phyloP scores from a whole-genome alignment of 176 grass and related monocot genomes.

The Juncus effusus region DNA sequence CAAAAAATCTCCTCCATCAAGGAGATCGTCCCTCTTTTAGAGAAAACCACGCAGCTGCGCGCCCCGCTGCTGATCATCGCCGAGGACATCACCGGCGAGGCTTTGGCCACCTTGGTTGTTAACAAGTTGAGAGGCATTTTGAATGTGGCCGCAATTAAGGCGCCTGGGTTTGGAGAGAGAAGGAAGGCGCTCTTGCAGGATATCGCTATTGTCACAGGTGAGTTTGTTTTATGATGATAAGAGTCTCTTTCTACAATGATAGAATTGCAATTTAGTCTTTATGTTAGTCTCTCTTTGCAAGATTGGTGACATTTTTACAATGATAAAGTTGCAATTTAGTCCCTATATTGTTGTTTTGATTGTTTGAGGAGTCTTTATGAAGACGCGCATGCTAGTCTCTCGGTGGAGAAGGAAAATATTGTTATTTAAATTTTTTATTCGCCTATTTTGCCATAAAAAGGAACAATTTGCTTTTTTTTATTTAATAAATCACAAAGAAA shows the following conservation, averaged over 20 bases:
- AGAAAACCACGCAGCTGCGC: slow-evolving; percentile 79
- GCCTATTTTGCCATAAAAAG: no score
- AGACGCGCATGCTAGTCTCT: no score
- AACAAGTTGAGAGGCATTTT: slow-evolving; percentile 90
- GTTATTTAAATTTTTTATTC: no score
- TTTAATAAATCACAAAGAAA: no score
- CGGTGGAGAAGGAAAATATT: no score
- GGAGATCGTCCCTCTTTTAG: slow-evolving; percentile 79
- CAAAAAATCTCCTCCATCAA: slow-evolving; percentile 95
- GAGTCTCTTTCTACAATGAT: background rate
- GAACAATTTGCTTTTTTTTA: no score
- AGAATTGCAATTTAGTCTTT: no score
- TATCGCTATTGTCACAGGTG: slow-evolving; percentile 89
- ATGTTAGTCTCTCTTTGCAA: no score
- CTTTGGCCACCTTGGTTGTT: slow-evolving; percentile 85
- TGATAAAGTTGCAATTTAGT: no score
- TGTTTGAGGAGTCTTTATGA: no score
- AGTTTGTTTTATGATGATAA: slow-evolving; percentile 13
- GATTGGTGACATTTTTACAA: no score
- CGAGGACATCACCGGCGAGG: slow-evolving; percentile 80
- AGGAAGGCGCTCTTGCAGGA: slow-evolving; percentile 89
- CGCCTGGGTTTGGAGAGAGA: slow-evolving; percentile 86
- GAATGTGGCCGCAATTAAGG: slow-evolving; percentile 91
- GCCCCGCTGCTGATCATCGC: slow-evolving; percentile 86
- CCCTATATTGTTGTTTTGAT: no score